Conservation (phyloP, 2,329 filamentous ascomycete genomes). For the Beauveria scarabaeidicola region DNA sequence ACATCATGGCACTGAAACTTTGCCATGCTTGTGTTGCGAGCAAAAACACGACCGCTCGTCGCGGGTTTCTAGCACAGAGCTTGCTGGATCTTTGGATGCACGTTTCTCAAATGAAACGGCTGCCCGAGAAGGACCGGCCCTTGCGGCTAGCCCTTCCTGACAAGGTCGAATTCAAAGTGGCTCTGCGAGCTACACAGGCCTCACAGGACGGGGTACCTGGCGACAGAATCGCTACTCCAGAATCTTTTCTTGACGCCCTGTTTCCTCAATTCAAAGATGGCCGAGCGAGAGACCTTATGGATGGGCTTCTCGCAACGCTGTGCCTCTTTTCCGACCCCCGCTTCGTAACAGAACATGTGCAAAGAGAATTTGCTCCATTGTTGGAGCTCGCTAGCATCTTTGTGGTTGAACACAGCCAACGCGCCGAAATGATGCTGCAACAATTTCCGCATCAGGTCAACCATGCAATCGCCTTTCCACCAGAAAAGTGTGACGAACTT, state of each 20-base stretch:
- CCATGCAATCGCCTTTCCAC: constrained; percentile 10
- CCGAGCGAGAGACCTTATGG: constrained; percentile 20
- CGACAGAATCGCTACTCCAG: not conserved
- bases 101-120: constrained; percentile 9
- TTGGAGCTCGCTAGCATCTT: constrained; percentile 15
- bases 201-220: not conserved
- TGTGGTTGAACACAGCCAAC: not conserved
- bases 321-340: constrained; percentile 23
- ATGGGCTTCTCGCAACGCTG: constrained; percentile 25
- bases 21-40: constrained; percentile 19
- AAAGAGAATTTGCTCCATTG: constrained; percentile 21
- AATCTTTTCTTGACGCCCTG: constrained; percentile 19
- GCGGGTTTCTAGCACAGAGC: constrained; percentile 11
- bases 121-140: constrained; percentile 11
- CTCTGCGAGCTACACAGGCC: not conserved
- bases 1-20: constrained; percentile 25
- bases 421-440: not conserved
- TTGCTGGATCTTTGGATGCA: constrained; percentile 10
- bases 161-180: not conserved
- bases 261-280: constrained; percentile 23
- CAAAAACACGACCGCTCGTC: constrained; percentile 12
- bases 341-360: constrained; percentile 10
- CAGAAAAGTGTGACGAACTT: constrained; percentile 16
- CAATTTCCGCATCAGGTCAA: constrained; percentile 1
- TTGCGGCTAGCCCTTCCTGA: not conserved